phyloP scores from a whole-genome alignment of 2,329 filamentous ascomycete species.

The Aspergillus pseudoviridinutans region DNA sequence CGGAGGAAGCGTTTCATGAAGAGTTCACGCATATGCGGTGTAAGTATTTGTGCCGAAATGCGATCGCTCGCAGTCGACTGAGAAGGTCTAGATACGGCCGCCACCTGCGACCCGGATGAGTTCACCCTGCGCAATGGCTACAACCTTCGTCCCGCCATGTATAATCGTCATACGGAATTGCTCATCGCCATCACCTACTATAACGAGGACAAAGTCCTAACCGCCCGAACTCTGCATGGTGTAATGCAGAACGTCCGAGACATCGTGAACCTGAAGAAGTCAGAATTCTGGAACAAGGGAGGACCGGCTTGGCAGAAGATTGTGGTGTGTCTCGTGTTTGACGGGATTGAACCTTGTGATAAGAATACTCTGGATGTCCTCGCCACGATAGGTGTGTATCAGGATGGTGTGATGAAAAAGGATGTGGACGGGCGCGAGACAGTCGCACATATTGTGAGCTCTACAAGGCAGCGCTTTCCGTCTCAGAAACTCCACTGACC shows the following conservation, averaged over 20 bases:
- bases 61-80: slow-evolving; percentile 1
- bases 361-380: slow-evolving; percentile 91
- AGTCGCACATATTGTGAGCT: slow-evolving; percentile 73
- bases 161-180: slow-evolving; percentile 95
- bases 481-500: slow-evolving; percentile 12
- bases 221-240: slow-evolving; percentile 86
- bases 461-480: neutral
- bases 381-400: slow-evolving; percentile 91
- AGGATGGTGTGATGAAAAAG: slow-evolving; percentile 98
- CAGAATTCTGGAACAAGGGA: slow-evolving; percentile 99
- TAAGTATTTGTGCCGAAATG: slow-evolving; percentile 34
- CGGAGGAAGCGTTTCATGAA: slow-evolving; percentile 78
- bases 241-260: slow-evolving; percentile 99
- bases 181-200: slow-evolving; percentile 98
- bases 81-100: slow-evolving; percentile 66
- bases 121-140: slow-evolving; percentile 99
- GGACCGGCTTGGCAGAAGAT: slow-evolving; percentile 99
- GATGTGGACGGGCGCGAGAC: slow-evolving; percentile 97
- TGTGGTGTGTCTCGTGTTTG: slow-evolving; percentile 92
- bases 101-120: slow-evolving; percentile 95
- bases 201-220: slow-evolving; percentile 95
- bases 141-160: slow-evolving; percentile 95
- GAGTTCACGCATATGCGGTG: slow-evolving; percentile 97
- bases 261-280: slow-evolving; percentile 98
- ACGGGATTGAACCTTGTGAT: slow-evolving; percentile 96